phyloP scores from a whole-genome alignment of 2,329 filamentous ascomycete genomes.

The Trichoderma simmonsii region DNA sequence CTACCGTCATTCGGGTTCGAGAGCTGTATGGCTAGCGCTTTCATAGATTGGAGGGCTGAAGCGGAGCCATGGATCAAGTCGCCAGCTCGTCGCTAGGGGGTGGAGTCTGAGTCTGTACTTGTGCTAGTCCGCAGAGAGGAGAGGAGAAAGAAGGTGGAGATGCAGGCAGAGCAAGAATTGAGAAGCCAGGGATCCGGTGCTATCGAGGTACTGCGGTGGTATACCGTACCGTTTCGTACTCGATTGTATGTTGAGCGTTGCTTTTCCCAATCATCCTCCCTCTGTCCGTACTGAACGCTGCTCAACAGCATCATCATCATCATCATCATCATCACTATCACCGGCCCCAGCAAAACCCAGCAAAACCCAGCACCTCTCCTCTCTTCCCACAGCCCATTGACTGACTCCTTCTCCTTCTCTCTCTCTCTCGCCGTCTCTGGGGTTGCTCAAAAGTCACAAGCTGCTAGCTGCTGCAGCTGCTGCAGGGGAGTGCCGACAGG shows the following conservation, averaged over 20 bases:
- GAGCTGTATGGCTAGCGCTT: conserved; percentile 24
- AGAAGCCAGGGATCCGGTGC: conserved; percentile 12
- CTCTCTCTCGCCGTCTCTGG: neutral
- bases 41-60: conserved; percentile 40
- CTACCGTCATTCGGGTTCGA: conserved; percentile 21
- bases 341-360: neutral
- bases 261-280: neutral
- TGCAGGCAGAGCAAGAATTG: neutral
- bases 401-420: neutral
- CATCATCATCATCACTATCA: neutral
- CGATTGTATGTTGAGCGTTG: neutral
- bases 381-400: neutral
- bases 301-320: neutral
- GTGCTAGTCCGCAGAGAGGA: conserved; percentile 3
- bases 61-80: conserved; percentile 22
- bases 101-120: neutral
- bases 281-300: neutral
- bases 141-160: neutral
- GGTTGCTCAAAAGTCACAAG: neutral
- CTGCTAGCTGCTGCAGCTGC: conserved; percentile 6
- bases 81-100: neutral
- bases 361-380: neutral
- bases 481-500: conserved; percentile 12
- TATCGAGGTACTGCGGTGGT: neutral
- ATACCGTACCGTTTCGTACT: neutral